These are phyloP conservation scores for Xylariomycetidae sp. DNA, from an alignment of 2,329 filamentous ascomycete genomes.

Conservation along the genomic window DNA sequence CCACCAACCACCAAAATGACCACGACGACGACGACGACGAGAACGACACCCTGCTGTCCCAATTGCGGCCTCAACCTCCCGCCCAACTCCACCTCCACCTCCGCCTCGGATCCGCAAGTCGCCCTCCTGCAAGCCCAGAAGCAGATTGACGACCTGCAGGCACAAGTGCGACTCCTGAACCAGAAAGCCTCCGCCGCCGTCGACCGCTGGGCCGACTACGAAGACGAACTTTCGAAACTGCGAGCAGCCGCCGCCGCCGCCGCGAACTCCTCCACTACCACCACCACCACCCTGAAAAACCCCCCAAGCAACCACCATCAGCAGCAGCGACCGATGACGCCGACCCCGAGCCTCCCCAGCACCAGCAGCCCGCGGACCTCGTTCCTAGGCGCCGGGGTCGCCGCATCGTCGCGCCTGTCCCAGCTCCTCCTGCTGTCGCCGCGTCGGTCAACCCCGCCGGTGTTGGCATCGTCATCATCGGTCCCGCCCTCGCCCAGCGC, in stretches of 20 bases:
- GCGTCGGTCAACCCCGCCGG: slow-evolving; percentile 23
- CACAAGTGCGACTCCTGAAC: slow-evolving; percentile 65
- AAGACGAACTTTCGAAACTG: slow-evolving; percentile 66
- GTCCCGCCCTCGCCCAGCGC: slow-evolving; percentile 9
- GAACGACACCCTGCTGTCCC: slow-evolving; percentile 39
- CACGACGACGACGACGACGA: slow-evolving; percentile 16
- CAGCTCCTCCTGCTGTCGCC: slow-evolving; percentile 23
- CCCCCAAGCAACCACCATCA: slow-evolving; percentile 3
- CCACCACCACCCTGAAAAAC: slow-evolving; percentile 14
- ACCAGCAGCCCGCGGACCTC: slow-evolving; percentile 21
- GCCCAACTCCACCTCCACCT: slow-evolving; percentile 18
- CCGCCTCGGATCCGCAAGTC: slow-evolving; percentile 27
- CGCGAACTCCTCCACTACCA: slow-evolving; percentile 22
- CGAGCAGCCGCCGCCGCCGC: slow-evolving; percentile 34
- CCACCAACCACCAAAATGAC: slow-evolving; percentile 17
- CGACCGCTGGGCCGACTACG: slow-evolving; percentile 71
- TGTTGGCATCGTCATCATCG: slow-evolving; percentile 24
- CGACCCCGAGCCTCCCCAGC: slow-evolving; percentile 5
- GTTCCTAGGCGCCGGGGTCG: slow-evolving; percentile 25
- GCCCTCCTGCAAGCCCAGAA: slow-evolving; percentile 51
- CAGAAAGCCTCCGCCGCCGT: slow-evolving; percentile 63
- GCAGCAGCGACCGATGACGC: slow-evolving; percentile 2
- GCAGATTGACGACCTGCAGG: slow-evolving; percentile 64
- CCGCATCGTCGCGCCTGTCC: slow-evolving; percentile 26
- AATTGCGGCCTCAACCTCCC: slow-evolving; percentile 43